Base-by-base conservation (phyloP, 345 rosid species). In the Sapria himalayana region DNA sequence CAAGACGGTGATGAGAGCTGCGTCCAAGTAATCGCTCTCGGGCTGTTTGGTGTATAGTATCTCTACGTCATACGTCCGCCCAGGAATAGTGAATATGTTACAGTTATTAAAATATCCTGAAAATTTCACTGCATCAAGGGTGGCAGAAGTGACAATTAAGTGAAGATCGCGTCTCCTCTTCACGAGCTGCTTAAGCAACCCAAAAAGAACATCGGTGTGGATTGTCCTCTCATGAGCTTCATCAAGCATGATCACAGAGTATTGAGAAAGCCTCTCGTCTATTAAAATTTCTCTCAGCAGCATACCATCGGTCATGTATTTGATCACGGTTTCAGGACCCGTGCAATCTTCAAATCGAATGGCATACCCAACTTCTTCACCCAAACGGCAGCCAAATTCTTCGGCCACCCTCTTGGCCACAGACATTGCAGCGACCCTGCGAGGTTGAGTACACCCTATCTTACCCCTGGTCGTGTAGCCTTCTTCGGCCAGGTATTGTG, bases 401-500 rank as follows among this genome's bases (percentile, higher is more conserved):
- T 77, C 85, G 50, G 93, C 89, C 24, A 77, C 89, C 57, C 91
- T 72, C 73, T 77, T 74, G 9, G 86, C 93, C 14, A 81, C 93
- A 48, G 89, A 81, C 73, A 65, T 72, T 7, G 84, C 93, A 16
- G 93, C 93, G 35, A 76, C 89, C 50, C 89, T 67, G 35, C 78
- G 81, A 48, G 93, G 93, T 54, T 81, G 93, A 14, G 93, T 81
- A 57, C 89, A 76, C 11, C 78, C 89, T 37, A 76, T 81, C 62
- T 74, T 81, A 5, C 89, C 93, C 42, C 58, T 61, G 11, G 78
- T 62, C 15, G 89, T 76, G 52, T 71, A 77, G 34, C 89, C 93
- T 11, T 80, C 72, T 58, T 74, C 89, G 0, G 81, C 89, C 45
- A 81, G 81, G 41, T 77, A 81, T 49, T 77, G 85, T n/a, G 85